These are phyloP conservation scores for Aurinia saxatilis DNA, from an alignment of 345 rosid genomes.

Conservation along the genomic window DNA sequence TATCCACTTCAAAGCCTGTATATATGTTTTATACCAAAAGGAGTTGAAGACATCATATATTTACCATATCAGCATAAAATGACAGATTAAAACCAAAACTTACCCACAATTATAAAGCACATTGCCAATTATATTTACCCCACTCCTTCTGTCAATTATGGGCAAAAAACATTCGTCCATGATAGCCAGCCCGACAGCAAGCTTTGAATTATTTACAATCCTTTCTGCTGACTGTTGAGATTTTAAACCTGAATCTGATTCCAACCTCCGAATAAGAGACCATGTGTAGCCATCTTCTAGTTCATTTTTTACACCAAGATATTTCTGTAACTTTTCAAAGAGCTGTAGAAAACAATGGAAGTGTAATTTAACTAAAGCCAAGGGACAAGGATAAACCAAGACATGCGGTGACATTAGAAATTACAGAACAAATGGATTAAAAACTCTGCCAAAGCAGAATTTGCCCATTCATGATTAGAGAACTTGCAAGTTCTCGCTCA, in stretches of 20 bases:
- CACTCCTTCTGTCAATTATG: constrained; percentile 31
- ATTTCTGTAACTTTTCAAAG: constrained; percentile 56
- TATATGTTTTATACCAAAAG: background rate
- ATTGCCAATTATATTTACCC: constrained; percentile 27
- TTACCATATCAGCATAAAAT: background rate
- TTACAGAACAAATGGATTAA: background rate
- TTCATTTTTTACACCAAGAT: constrained; percentile 45
- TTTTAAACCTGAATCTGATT: constrained; percentile 11
- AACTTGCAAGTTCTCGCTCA: background rate
- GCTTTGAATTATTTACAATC: constrained; percentile 30
- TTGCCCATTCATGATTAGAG: background rate
- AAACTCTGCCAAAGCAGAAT: constrained; percentile 1
- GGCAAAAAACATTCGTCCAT: constrained; percentile 35
- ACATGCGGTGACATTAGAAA: background rate
- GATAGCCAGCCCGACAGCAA: constrained; percentile 27
- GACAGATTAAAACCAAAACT: constrained; percentile 1
- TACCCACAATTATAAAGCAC: constrained; percentile 32
- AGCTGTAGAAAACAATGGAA: constrained; percentile 44
- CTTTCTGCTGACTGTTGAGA: constrained; percentile 11
- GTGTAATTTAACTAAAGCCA: background rate
- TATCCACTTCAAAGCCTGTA: background rate
- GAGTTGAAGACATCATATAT: background rate
- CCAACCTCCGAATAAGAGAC: constrained; percentile 31
- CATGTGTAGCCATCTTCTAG: constrained; percentile 28
- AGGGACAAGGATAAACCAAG: background rate